Conservation (phyloP, 2,329 filamentous ascomycete genomes). For the Pseudogymnoascus sp. region DNA sequence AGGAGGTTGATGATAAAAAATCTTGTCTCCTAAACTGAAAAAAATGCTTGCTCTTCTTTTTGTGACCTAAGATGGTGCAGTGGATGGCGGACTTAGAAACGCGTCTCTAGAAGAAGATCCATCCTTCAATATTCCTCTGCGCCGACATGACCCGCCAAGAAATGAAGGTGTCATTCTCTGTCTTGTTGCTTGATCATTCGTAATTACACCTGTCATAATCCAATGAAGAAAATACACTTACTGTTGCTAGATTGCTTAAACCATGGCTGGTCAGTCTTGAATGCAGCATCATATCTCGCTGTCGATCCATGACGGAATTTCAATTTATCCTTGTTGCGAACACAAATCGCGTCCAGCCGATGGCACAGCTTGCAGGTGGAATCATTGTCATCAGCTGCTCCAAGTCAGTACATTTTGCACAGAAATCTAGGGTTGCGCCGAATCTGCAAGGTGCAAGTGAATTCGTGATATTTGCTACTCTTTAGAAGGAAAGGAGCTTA, state of each 20-base stretch:
- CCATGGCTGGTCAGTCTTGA: slow-evolving; percentile 28
- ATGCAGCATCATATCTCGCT: slow-evolving; percentile 26
- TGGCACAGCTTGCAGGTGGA: not conserved
- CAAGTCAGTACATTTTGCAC: not conserved
- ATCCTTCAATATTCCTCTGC: not conserved
- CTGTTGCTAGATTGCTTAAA: slow-evolving; percentile 22
- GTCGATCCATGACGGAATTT: slow-evolving; percentile 28
- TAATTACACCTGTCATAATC: slow-evolving; percentile 7
- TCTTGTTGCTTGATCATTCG: not conserved
- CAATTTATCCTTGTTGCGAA: not conserved
- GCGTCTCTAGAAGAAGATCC: not conserved
- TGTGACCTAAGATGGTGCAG: not conserved
- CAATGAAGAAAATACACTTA: slow-evolving; percentile 11
- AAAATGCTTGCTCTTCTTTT: not conserved
- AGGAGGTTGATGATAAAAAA: not conserved
- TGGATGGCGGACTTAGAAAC: not conserved
- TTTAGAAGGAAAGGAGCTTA: not conserved
- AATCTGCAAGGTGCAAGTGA: not conserved
- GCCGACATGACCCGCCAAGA: not conserved
- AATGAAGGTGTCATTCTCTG: not conserved
- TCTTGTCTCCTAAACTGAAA: not conserved
- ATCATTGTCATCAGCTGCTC: not conserved
- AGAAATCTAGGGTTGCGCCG: not conserved
- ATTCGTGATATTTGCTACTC: not conserved
- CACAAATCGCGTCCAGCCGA: not conserved